Percentiles rank a stretch among this genome's conserved stretches.
phyloP scores from a whole-genome alignment of 2,329 filamentous ascomycete species.

The Gaeumannomyces sp. region DNA sequence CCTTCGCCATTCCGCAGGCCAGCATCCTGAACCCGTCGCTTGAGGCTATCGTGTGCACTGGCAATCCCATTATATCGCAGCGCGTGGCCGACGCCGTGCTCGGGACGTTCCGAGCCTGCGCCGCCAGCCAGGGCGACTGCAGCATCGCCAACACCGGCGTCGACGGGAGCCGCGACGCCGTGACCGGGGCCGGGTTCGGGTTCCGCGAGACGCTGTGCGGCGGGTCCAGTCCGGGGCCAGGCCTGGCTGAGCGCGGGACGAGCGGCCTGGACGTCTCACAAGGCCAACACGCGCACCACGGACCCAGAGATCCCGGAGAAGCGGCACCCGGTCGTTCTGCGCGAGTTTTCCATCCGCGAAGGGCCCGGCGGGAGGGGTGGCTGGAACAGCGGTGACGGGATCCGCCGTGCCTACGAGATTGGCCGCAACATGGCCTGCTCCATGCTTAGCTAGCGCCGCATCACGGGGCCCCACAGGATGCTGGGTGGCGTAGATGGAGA shows the following conservation, averaged over 20 bases:
- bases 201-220: constrained; percentile 85
- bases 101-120: constrained; percentile 72
- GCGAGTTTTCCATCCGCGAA: constrained; percentile 59
- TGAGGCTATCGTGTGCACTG: constrained; percentile 70
- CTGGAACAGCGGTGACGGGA: constrained; percentile 68
- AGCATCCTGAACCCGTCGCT: constrained; percentile 71
- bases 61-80: constrained; percentile 75
- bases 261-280: constrained; percentile 75
- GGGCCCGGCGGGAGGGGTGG: constrained; percentile 60
- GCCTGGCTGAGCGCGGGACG: constrained; percentile 64
- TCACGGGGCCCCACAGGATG: constrained; percentile 75
- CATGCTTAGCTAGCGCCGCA: constrained; percentile 71
- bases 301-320: constrained; percentile 75
- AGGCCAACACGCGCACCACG: constrained; percentile 82
- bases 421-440: constrained; percentile 70
- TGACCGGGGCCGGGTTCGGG: constrained; percentile 60
- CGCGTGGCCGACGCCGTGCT: constrained; percentile 79
- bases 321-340: constrained; percentile 66
- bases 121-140: constrained; percentile 72
- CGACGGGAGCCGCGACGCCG: constrained; percentile 59
- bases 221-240: constrained; percentile 70
- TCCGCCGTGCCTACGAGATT: constrained; percentile 75
- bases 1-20: constrained; percentile 64
- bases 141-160: constrained; percentile 85
- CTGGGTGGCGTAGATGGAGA: constrained; percentile 73